Percentiles rank a stretch among this genome's conserved stretches.
Evolutionary conservation across 2,329 filamentous ascomycete genomes (phyloP).

Genomic region (Torrubiellomyces zombiae): DNA sequence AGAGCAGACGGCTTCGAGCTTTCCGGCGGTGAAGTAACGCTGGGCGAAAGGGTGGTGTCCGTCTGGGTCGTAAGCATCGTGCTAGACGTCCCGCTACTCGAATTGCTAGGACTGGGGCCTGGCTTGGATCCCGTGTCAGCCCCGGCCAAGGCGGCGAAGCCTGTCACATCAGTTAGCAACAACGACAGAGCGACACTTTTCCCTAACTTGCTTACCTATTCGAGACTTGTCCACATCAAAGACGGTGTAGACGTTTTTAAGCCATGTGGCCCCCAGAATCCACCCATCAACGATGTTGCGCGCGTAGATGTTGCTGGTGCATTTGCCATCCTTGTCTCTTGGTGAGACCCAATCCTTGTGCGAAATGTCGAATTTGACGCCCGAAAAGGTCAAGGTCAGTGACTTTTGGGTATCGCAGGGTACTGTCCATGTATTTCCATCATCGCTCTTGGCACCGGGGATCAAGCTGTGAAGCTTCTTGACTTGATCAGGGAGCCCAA

Average conservation of each 20-base stretch:
- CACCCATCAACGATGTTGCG: conserved; percentile 52
- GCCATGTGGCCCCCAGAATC: conserved; percentile 72
- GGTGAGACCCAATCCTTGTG: conserved; percentile 53
- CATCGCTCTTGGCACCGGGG: conserved; percentile 38
- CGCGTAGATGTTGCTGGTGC: conserved; percentile 60
- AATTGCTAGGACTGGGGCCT: background rate
- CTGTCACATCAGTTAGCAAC: background rate
- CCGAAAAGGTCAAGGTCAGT: conserved; percentile 52
- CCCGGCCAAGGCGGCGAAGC: conserved; percentile 5
- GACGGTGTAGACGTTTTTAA: conserved; percentile 80
- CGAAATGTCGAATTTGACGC: conserved; percentile 48
- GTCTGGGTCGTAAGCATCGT: conserved; percentile 1
- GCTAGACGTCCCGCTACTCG: background rate
- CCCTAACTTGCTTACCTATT: no score
- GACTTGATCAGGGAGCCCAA: conserved; percentile 53
- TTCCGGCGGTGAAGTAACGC: background rate
- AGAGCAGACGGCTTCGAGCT: background rate
- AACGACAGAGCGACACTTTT: no score
- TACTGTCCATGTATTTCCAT: conserved; percentile 48
- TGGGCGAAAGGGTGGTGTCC: conserved; percentile 2
- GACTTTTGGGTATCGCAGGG: conserved; percentile 51
- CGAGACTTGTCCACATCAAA: conserved; percentile 58
- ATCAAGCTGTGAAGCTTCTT: conserved; percentile 51
- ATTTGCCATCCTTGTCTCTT: conserved; percentile 26
- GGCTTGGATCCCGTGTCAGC: conserved; percentile 1